Evolutionary conservation across 352 stramenopile genomes (phyloP), one percentile per base, ranked within the genome.

Genomic region (Phytopythium cucurbitacearum): DNA sequence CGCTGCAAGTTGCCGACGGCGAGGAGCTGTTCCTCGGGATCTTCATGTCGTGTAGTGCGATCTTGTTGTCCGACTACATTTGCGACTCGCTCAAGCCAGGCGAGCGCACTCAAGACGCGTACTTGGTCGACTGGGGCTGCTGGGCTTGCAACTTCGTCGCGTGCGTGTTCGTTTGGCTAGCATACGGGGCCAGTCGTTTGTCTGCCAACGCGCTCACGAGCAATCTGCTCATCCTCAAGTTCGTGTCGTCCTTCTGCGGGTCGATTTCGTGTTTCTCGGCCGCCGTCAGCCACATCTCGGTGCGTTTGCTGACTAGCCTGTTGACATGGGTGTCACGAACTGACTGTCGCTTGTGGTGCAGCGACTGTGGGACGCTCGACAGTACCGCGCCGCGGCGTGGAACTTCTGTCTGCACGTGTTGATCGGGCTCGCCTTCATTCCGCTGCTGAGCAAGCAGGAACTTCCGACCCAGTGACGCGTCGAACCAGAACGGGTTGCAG

Each of bases 241-340:
- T 89, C 59, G 79, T 87, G n/a, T 86, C 72, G 13, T 89, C 79
- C 4, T 89, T 89, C 34, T 89, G 79, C 53, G 79, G 79, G 13
- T 89, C 79, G 4, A 40, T 89, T 16, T 89, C 79, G 36, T 73
- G 69, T 43, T 88, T 89, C 53, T 87, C 74, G 11, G 74, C 64
- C 1, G 47, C 70, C 16, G 70, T 89, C 32, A 86, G 65, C 16
- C 67, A 79, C 40, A 65, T 71, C 21, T 80, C 73, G 62, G 76
- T 89, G 57, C 21, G 60, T 58, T 15, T 40, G 28, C 2, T 9
- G 6, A 50, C 39, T 16, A 37, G 4, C 21, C 21, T 4, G 15
- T 33, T 36, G 15, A 15, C 12, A 36, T 51, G 16, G n/a, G 1
- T 32, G 16, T 38, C 35, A 15, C 5, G 8, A 33, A 48, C 16